Evolutionary conservation across 148 eudicot species (phyloP), one percentile per base, ranked within the genome.

Genomic region (Spergularia marina): DNA sequence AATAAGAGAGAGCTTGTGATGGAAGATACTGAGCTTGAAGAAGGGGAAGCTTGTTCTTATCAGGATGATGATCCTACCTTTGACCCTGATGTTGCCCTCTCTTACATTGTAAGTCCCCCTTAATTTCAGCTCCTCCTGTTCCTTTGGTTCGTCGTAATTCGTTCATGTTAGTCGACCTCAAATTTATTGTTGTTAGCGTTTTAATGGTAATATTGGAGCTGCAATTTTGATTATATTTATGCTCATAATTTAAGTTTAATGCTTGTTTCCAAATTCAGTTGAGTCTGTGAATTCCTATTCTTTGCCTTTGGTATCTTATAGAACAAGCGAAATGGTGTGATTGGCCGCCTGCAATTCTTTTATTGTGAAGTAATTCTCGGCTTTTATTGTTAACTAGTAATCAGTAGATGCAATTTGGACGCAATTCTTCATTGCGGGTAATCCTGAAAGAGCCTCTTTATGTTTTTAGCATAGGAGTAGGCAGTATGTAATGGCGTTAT

Each of bases 81-180:
- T 87, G 98, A 95, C 88, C 97, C 94, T 83, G 98, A 95, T 89
- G 78, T 93, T 80, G 78, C 86, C 81, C 92, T 92, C 36, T 92
- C 98, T 70, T 95, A 95, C 80, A 73, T 95, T 63, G 98, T 95
- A 87, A 89, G 93, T 23, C 53, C 53, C 10, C 17, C 30, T 17
- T 44, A 15, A 21, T 69, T 51, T 30, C 44, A 44, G 16, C 41
- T 34, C 10, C 1, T 77, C 30, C 58, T 58, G 23, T 16, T 30
- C 12, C 47, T 21, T 78, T 76, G 13, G 61, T 44, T 34, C 36
- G 14, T 14, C 53, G 59, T 62, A 34, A 18, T 75, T 30, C 40
- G 57, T 13, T 44, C 55, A 30, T 60, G 36, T n/a, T 20, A 64
- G 51, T 71, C 17, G 15, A 12, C 14, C 61, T 17, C 44, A 12